phyloP scores from a whole-genome alignment of 305 asterid genomes.

The Ilex paraguariensis region DNA sequence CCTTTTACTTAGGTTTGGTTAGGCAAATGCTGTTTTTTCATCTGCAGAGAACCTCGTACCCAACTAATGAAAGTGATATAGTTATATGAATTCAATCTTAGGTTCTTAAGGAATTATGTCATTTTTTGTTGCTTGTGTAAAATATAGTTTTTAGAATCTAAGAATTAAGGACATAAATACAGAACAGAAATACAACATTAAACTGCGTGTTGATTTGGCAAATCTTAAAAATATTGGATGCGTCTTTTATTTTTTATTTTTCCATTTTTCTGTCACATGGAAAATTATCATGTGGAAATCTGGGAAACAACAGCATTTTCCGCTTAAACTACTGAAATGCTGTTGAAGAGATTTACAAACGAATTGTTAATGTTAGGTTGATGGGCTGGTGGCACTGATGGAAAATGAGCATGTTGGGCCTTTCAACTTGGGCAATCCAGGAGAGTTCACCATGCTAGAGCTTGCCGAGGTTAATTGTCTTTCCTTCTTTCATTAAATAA shows the following conservation, averaged over 20 bases:
- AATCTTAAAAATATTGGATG: too few relatives aligned
- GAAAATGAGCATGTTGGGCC: slow-evolving; percentile 94
- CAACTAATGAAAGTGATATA: neutral
- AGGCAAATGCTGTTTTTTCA: neutral
- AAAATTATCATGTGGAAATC: too few relatives aligned
- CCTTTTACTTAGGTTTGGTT: neutral
- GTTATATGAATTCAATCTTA: neutral
- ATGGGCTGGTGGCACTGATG: slow-evolving; percentile 90
- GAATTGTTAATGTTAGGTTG: slow-evolving; percentile 42
- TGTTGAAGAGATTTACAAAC: slow-evolving; percentile 2
- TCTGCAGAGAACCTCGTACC: neutral
- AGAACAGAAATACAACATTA: too few relatives aligned
- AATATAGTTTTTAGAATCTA: too few relatives aligned
- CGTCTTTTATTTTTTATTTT: too few relatives aligned
- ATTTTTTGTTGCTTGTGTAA: too few relatives aligned
- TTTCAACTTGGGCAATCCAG: slow-evolving; percentile 90
- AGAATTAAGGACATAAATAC: too few relatives aligned
- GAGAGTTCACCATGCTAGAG: slow-evolving; percentile 91
- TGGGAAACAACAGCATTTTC: neutral
- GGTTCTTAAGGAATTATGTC: too few relatives aligned
- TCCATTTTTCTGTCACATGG: too few relatives aligned
- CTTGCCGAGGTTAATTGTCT: slow-evolving; percentile 71
- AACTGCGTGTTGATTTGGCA: too few relatives aligned
- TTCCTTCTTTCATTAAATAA: neutral
- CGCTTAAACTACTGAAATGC: too few relatives aligned